phyloP scores from a whole-genome alignment of 306 rosid species.

The Gastrolobium bilobum region DNA sequence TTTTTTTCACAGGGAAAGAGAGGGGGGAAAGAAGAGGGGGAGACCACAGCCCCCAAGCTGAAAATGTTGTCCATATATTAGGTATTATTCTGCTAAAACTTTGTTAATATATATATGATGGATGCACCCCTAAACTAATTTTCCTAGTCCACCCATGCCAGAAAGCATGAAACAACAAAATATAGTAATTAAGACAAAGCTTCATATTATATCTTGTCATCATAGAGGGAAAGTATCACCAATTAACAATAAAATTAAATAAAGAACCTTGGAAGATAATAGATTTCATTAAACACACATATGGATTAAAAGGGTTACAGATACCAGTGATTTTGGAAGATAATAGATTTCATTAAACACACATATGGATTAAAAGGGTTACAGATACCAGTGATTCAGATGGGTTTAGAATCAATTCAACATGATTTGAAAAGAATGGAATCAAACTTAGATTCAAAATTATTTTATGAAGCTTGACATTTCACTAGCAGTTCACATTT shows the following conservation, averaged over 20 bases:
- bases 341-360: not conserved
- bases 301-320: not conserved
- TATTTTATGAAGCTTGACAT: not conserved
- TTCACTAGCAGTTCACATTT: not conserved
- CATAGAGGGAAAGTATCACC: not conserved
- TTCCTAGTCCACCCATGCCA: not conserved
- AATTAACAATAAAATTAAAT: not conserved
- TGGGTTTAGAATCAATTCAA: conserved; percentile 16
- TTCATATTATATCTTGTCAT: not conserved
- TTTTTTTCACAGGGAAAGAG: too few relatives aligned
- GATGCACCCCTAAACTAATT: not conserved
- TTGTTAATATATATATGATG: not conserved
- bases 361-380: not conserved
- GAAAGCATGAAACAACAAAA: not conserved
- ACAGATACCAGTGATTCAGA: not conserved
- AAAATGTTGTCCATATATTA: not conserved
- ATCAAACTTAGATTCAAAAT: conserved; percentile 2
- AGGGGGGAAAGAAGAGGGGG: not conserved
- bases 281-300: not conserved
- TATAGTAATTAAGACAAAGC: not conserved
- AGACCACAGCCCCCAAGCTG: not conserved
- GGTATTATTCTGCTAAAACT: not conserved
- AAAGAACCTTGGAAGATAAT: not conserved
- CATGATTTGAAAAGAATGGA: not conserved
- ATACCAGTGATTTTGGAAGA: conserved; percentile 20